These are phyloP conservation scores for Aspergillus ochraceus DNA, from an alignment of 2,329 filamentous ascomycete genomes.

Conservation along the genomic window DNA sequence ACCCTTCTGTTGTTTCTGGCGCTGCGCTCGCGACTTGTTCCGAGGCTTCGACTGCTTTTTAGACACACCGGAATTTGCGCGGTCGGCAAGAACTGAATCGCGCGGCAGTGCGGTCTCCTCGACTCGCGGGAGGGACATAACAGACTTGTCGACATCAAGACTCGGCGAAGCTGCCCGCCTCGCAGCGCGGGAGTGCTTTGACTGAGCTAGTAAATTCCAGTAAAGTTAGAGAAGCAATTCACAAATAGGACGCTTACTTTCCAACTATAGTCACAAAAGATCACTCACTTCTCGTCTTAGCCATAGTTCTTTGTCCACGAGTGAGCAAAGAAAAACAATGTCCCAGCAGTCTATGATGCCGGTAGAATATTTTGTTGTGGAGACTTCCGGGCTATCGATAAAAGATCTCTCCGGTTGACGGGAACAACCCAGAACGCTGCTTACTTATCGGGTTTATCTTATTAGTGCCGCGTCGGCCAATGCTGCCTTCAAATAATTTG, in stretches of 20 bases:
- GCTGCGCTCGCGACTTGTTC: conserved; percentile 53
- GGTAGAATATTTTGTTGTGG: conserved; percentile 27
- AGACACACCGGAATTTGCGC: conserved; percentile 52
- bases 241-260: neutral
- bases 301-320: conserved; percentile 30
- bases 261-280: neutral
- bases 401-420: conserved; percentile 32
- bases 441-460: conserved; percentile 9
- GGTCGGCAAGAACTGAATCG: conserved; percentile 50
- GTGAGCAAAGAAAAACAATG: neutral
- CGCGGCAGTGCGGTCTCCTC: conserved; percentile 40
- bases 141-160: conserved; percentile 52
- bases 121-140: conserved; percentile 44
- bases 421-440: conserved; percentile 28
- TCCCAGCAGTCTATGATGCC: neutral
- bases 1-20: conserved; percentile 54
- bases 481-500: neutral
- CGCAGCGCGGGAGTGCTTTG: conserved; percentile 59
- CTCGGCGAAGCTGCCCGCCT: conserved; percentile 58
- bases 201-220: conserved; percentile 44
- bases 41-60: conserved; percentile 53
- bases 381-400: conserved; percentile 37
- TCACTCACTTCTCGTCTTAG: conserved; percentile 37
- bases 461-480: neutral
- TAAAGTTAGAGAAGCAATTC: conserved; percentile 12